A percentile compares a stretch with the other conserved stretches of the same genome.
Evolutionary conservation across 257 asterid species (phyloP).

Genomic region (Primulina tabacum): DNA sequence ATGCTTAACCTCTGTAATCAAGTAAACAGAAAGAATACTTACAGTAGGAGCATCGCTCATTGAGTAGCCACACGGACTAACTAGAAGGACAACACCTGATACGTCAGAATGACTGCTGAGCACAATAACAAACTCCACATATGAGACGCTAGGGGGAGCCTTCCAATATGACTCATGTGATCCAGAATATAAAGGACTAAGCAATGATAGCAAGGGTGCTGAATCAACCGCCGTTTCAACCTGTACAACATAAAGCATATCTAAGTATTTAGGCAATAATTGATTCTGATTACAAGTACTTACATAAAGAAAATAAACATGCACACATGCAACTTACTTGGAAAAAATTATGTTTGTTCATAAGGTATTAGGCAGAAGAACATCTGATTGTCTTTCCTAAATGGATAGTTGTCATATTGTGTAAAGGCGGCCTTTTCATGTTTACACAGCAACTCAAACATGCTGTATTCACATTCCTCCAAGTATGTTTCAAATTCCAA

Average conservation of each 20-base stretch:
- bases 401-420: slow-evolving; percentile 21
- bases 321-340: neutral
- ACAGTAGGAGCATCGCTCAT: slow-evolving; percentile 84
- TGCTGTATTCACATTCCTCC: no score
- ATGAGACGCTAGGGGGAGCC: slow-evolving; percentile 73
- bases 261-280: slow-evolving; percentile 21
- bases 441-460: neutral
- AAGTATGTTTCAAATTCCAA: no score
- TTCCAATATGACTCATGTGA: slow-evolving; percentile 77
- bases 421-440: slow-evolving; percentile 5
- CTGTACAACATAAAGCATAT: slow-evolving; percentile 39
- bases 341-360: slow-evolving; percentile 17
- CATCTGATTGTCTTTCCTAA: slow-evolving; percentile 11
- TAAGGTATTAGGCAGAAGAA: slow-evolving; percentile 4
- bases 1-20: slow-evolving; percentile 14
- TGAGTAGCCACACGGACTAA: slow-evolving; percentile 94
- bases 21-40: slow-evolving; percentile 41
- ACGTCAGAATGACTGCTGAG: slow-evolving; percentile 83
- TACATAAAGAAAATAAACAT: slow-evolving; percentile 1
- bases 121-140: slow-evolving; percentile 79
- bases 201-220: slow-evolving; percentile 74
- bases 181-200: slow-evolving; percentile 71
- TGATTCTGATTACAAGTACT: slow-evolving; percentile 20
- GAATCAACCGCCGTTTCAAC: slow-evolving; percentile 89
- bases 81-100: slow-evolving; percentile 76